A percentile compares a stretch with the other conserved stretches of the same genome.
Evolutionary conservation across 495 filamentous ascomycete genomes (phyloP).

Genomic region (Podospora pseudoanserina): DNA sequence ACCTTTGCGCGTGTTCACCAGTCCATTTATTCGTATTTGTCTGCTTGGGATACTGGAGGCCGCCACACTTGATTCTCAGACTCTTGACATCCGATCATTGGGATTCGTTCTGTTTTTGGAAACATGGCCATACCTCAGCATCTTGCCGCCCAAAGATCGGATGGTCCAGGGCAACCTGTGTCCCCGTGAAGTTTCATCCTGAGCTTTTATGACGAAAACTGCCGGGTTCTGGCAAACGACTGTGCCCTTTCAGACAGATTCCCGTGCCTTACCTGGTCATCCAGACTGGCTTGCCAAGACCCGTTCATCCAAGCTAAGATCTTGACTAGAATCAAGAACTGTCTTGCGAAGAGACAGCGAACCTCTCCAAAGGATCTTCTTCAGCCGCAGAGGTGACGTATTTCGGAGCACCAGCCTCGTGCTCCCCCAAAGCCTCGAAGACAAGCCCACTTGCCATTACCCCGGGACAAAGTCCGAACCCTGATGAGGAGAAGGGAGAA

Average conservation of each 20-base stretch:
- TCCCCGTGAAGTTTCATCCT: slow-evolving; percentile 4
- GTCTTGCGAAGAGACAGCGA: too few species aligned
- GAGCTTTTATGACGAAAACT: slow-evolving; percentile 9
- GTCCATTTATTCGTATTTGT: neutral
- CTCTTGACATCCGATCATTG: neutral
- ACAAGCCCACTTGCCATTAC: neutral
- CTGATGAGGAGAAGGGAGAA: neutral
- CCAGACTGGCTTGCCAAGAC: neutral
- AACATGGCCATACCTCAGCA: slow-evolving; percentile 7
- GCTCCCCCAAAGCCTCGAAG: neutral
- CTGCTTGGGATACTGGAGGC: neutral
- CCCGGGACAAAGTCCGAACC: neutral
- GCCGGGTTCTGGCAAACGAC: slow-evolving; percentile 2
- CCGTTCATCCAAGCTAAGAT: neutral
- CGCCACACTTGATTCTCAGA: neutral
- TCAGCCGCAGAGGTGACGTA: neutral
- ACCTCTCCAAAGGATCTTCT: neutral
- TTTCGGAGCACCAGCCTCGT: neutral
- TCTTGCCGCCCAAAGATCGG: neutral
- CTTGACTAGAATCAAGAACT: neutral
- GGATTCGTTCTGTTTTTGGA: slow-evolving; percentile 12
- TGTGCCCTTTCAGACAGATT: neutral
- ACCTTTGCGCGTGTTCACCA: neutral
- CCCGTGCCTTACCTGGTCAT: neutral
- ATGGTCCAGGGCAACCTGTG: neutral